Conservation (phyloP, 768 basidiomycete genomes). For the Amanita muscaria region DNA sequence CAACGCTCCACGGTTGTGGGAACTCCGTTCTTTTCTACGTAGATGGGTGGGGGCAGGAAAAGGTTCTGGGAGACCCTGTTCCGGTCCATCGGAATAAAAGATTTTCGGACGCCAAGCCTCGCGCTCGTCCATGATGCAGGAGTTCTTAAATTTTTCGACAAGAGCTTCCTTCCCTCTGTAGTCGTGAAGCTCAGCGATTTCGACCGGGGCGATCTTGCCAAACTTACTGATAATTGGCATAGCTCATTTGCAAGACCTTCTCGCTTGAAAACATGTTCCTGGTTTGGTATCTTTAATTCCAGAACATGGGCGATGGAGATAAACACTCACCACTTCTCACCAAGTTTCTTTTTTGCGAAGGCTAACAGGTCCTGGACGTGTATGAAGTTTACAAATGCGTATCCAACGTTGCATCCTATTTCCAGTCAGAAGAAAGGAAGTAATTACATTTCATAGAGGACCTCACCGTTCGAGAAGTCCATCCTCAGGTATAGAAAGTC, state of each 20-base stretch:
- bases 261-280: slow-evolving; percentile 93
- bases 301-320: not conserved
- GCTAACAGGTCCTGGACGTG: slow-evolving; percentile 62
- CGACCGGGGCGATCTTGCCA: slow-evolving; percentile 4
- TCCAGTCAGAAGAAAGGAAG: slow-evolving; percentile 7
- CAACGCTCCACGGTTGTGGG: slow-evolving; percentile 64
- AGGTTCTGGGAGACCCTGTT: slow-evolving; percentile 68
- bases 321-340: slow-evolving; percentile 64
- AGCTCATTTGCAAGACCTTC: slow-evolving; percentile 86
- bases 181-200: not conserved
- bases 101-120: slow-evolving; percentile 81
- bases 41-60: slow-evolving; percentile 81
- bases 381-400: slow-evolving; percentile 90
- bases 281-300: too few species aligned
- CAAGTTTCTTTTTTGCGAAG: slow-evolving; percentile 68
- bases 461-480: slow-evolving; percentile 71
- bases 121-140: slow-evolving; percentile 80
- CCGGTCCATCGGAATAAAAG: slow-evolving; percentile 66
- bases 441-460: not conserved
- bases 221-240: slow-evolving; percentile 85
- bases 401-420: slow-evolving; percentile 67
- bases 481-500: slow-evolving; percentile 86
- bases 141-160: slow-evolving; percentile 89
- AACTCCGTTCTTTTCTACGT: slow-evolving; percentile 75
- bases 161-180: slow-evolving; percentile 80